Percentiles rank a stretch among this genome's conserved stretches.
Evolutionary conservation across 441 rosid species (phyloP).

Genomic region (Corymbia citriodora): DNA sequence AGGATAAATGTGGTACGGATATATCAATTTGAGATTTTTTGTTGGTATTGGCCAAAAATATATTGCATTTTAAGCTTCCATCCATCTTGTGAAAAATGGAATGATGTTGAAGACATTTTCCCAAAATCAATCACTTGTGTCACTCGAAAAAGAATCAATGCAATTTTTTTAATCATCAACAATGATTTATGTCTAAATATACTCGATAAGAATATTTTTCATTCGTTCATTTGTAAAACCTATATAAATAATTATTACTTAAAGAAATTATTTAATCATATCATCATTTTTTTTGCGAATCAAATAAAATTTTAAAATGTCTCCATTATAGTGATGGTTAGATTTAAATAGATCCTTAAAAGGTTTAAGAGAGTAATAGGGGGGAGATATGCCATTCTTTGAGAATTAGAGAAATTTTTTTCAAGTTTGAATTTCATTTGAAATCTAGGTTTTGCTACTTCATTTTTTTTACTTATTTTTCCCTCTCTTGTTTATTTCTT

Average conservation of each 20-base stretch:
- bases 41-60: not conserved
- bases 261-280: no score
- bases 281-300: not conserved
- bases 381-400: no score
- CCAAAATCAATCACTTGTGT: rapidly evolving
- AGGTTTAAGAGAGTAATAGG: no score
- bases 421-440: no score
- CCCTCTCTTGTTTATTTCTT: no score
- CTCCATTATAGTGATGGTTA: not conserved
- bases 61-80: no score
- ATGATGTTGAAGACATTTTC: not conserved
- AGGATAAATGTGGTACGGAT: rapidly evolving
- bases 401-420: no score
- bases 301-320: not conserved
- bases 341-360: not conserved
- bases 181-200: not conserved
- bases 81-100: not conserved
- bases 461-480: no score
- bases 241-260: rapidly evolving
- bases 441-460: no score
- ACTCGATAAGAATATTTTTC: rapidly evolving
- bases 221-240: no score
- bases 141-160: not conserved
- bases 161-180: rapidly evolving
- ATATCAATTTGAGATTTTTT: no score